phyloP scores from a whole-genome alignment of 495 filamentous ascomycete genomes.

The Neurospora hispaniola region DNA sequence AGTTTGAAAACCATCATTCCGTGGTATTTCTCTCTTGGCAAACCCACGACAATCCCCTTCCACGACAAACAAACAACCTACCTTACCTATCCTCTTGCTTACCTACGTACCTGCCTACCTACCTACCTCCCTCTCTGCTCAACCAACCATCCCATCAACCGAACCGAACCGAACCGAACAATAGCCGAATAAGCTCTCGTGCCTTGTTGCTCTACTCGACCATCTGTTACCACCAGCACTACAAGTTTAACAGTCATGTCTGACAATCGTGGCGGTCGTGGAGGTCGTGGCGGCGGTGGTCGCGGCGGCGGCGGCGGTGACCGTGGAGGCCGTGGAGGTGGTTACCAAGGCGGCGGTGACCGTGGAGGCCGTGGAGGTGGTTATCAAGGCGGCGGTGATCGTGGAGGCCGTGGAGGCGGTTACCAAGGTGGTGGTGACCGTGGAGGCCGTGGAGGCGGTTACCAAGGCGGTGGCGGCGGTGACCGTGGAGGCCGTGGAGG shows the following conservation, averaged over 20 bases:
- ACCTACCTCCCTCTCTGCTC: not conserved
- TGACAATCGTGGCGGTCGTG: slow-evolving; percentile 4
- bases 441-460: not conserved
- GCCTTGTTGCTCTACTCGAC: not conserved
- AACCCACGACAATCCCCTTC: not conserved
- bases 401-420: slow-evolving; percentile 1
- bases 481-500: slow-evolving; percentile 3
- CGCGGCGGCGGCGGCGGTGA: not conserved
- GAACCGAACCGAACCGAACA: not conserved
- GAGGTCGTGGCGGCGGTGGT: slow-evolving; percentile 7
- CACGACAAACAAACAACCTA: not conserved
- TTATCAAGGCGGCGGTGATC: not conserved
- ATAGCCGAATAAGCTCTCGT: not conserved
- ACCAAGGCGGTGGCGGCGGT: not conserved
- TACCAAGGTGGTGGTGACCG: not conserved
- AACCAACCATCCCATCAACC: not conserved
- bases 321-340: slow-evolving; percentile 1
- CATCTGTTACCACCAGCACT: not conserved
- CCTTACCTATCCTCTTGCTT: not conserved
- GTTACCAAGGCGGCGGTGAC: not conserved
- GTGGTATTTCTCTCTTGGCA: not conserved
- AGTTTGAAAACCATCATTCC: not conserved
- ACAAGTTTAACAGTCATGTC: slow-evolving; percentile 4
- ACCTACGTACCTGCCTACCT: too few relatives aligned
- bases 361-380: not conserved